phyloP scores from a whole-genome alignment of 148 eudicot species.

The Fallopia convolvulus region DNA sequence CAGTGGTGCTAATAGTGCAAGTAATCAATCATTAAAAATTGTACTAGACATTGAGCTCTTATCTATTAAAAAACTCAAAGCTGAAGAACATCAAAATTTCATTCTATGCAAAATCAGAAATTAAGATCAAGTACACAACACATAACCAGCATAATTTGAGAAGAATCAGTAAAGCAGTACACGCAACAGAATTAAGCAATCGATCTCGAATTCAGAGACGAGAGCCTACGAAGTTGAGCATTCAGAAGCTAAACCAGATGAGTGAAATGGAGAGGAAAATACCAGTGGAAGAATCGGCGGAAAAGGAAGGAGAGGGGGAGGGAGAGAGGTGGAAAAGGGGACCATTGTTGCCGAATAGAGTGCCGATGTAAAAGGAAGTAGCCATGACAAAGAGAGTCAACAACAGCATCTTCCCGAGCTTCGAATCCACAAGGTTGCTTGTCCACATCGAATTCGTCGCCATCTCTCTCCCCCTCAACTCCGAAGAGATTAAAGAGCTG shows the following conservation, averaged over 20 bases:
- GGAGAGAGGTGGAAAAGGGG: conserved; percentile 26
- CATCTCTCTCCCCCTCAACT: neutral
- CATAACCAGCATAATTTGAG: neutral
- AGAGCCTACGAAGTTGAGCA: neutral
- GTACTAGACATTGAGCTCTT: neutral
- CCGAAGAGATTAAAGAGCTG: neutral
- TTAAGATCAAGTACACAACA: neutral
- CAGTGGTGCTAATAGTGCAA: neutral
- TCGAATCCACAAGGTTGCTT: conserved; percentile 47
- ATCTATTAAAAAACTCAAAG: neutral
- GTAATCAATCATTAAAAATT: neutral
- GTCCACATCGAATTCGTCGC: conserved; percentile 16
- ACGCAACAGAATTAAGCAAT: neutral
- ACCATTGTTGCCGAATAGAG: conserved; percentile 43
- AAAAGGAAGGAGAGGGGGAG: conserved; percentile 27
- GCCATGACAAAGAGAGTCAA: conserved; percentile 55
- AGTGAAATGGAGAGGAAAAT: conserved; percentile 13
- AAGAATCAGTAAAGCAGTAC: neutral
- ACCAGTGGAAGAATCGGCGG: conserved; percentile 27
- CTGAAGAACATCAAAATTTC: neutral
- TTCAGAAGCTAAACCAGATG: neutral
- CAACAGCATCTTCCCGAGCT: conserved; percentile 40
- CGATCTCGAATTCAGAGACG: neutral
- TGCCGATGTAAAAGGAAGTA: conserved; percentile 72
- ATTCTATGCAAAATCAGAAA: neutral